Conservation (phyloP, 345 rosid genomes). For the Pistacia atlantica region DNA sequence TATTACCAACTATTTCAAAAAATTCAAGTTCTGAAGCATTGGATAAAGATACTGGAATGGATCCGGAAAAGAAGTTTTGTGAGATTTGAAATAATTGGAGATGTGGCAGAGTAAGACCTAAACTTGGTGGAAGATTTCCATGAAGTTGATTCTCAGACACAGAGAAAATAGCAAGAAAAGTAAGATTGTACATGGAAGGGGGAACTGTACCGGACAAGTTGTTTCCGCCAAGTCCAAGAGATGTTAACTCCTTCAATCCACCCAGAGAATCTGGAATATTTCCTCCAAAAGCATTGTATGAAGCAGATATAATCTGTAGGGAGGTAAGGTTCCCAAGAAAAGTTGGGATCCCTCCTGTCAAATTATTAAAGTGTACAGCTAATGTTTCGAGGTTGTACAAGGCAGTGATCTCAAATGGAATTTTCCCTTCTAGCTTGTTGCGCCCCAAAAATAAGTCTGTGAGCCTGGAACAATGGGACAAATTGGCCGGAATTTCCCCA, state of each 20-base stretch:
- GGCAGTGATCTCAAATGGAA: constrained; percentile 28
- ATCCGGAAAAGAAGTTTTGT: background rate
- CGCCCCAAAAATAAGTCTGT: rapidly evolving
- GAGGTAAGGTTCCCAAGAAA: constrained; percentile 33
- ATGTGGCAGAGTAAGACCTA: constrained; percentile 21
- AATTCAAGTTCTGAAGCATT: constrained; percentile 17
- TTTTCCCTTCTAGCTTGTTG: constrained; percentile 12
- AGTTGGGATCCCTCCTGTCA: constrained; percentile 32
- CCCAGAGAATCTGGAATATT: background rate
- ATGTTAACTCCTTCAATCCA: background rate
- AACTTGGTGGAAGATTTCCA: constrained; percentile 28
- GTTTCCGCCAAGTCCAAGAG: background rate
- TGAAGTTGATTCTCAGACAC: background rate
- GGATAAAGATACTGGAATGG: constrained; percentile 24
- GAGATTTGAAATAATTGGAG: background rate
- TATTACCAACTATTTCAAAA: background rate
- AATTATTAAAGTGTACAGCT: background rate
- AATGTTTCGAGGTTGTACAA: constrained; percentile 5
- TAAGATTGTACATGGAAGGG: constrained; percentile 31
- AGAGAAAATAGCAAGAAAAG: background rate
- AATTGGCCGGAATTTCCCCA: constrained; percentile 22
- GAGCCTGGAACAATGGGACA: constrained; percentile 24
- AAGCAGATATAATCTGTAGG: background rate
- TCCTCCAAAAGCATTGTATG: background rate
- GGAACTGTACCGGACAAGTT: constrained; percentile 24